Conservation (phyloP, 2,329 filamentous ascomycete species). For the Microcyclospora pomicola region DNA sequence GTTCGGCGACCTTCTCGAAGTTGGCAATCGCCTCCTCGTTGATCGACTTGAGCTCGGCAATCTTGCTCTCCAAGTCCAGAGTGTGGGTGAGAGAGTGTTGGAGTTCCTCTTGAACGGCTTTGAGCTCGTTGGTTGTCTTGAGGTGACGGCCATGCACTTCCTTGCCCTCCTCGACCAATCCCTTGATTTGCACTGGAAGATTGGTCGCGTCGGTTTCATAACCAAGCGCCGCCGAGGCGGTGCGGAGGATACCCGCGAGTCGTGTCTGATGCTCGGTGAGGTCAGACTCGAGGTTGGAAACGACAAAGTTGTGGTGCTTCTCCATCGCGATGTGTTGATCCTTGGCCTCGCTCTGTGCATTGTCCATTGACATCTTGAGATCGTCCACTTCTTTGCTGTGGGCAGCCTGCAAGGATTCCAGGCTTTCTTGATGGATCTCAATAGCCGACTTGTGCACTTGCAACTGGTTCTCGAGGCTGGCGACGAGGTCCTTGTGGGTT, state of each 20-base stretch:
- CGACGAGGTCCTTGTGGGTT: constrained; percentile 37
- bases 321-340: constrained; percentile 25
- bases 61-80: constrained; percentile 28
- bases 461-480: constrained; percentile 43
- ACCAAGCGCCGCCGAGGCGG: constrained; percentile 49
- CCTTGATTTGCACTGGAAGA: constrained; percentile 30
- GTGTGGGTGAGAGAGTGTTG: constrained; percentile 26
- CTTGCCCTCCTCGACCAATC: constrained; percentile 32
- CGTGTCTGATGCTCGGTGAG: constrained; percentile 46
- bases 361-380: constrained; percentile 43
- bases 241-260: constrained; percentile 46
- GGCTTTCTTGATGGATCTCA: constrained; percentile 39
- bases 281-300: constrained; percentile 41
- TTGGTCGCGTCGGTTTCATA: constrained; percentile 39
- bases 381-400: constrained; percentile 46
- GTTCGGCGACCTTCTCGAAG: constrained; percentile 41
- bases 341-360: constrained; percentile 16
- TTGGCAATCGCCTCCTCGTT: constrained; percentile 44
- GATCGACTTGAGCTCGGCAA: constrained; percentile 32
- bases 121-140: constrained; percentile 29
- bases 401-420: constrained; percentile 39
- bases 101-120: constrained; percentile 29
- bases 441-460: constrained; percentile 42
- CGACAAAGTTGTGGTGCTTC: constrained; percentile 20
- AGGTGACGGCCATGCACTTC: constrained; percentile 29